Conservation (phyloP, 495 filamentous ascomycete species). For the Friedmanniomyces simplex region DNA sequence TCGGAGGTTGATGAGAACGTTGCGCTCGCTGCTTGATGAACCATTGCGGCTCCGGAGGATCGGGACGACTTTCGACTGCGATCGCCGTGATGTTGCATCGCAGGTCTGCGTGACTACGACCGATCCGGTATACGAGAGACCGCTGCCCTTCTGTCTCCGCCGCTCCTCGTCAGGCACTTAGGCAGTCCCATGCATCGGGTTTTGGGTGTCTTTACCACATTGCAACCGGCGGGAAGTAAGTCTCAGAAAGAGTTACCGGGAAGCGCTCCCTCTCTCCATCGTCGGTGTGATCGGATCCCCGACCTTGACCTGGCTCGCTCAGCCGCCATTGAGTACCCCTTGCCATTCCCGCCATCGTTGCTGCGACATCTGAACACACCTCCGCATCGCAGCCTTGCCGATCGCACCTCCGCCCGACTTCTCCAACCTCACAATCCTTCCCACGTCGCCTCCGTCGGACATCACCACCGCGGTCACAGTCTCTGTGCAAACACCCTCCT, state of each 20-base stretch:
- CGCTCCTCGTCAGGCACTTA: no score
- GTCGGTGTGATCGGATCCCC: background rate
- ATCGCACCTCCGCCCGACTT: constrained; percentile 68
- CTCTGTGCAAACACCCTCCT: constrained; percentile 74
- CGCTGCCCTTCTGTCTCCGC: no score
- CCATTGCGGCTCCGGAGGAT: background rate
- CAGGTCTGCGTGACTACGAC: no score
- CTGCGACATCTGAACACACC: constrained; percentile 42
- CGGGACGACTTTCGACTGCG: background rate
- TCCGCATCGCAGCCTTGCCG: constrained; percentile 44
- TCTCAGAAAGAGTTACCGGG: background rate
- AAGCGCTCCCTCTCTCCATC: background rate
- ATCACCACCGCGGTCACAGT: constrained; percentile 62
- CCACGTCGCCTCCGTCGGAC: constrained; percentile 36
- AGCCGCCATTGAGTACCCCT: background rate
- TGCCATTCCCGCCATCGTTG: constrained; percentile 47
- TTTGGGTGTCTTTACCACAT: no score
- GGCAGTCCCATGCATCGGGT: no score
- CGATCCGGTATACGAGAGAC: no score
- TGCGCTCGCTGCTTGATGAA: background rate
- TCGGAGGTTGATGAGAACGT: no score
- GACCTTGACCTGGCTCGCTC: background rate
- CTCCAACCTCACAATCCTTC: constrained; percentile 56
- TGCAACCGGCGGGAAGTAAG: no score
- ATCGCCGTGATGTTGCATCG: no score